Percentiles rank a stretch among this genome's conserved stretches.
Conservation (phyloP, 768 basidiomycete genomes). For the Trametes elegans region DNA sequence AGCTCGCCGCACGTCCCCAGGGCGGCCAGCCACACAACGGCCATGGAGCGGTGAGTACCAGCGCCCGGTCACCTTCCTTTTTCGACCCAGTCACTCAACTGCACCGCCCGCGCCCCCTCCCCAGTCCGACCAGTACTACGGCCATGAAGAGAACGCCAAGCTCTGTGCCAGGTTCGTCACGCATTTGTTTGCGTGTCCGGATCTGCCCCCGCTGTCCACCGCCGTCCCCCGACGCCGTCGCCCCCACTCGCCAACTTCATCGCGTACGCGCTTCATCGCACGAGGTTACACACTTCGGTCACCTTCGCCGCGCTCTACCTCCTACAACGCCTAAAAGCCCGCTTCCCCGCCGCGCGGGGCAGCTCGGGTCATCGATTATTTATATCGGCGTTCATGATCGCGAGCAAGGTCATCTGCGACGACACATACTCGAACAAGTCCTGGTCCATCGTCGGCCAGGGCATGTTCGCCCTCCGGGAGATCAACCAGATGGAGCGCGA, state of each 20-base stretch:
- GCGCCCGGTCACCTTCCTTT: constrained; percentile 7
- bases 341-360: constrained; percentile 89
- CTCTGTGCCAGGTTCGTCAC: constrained; percentile 44
- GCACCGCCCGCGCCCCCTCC: constrained; percentile 4
- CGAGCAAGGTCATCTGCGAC: constrained; percentile 71
- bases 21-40: constrained; percentile 18
- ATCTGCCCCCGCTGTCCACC: constrained; percentile 47
- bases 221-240: constrained; percentile 46
- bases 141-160: constrained; percentile 43
- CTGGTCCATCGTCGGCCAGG: constrained; percentile 63
- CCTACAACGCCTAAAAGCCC: constrained; percentile 80
- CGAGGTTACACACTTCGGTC: constrained; percentile 57
- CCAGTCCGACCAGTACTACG: constrained; percentile 42
- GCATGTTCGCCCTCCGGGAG: constrained; percentile 71
- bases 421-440: constrained; percentile 70
- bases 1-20: constrained; percentile 17
- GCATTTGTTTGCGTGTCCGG: constrained; percentile 44
- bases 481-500: constrained; percentile 97
- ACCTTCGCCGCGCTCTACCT: constrained; percentile 64
- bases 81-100: neutral
- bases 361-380: constrained; percentile 89
- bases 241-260: constrained; percentile 75
- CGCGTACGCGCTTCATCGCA: constrained; percentile 84
- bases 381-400: constrained; percentile 92
- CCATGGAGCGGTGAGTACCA: constrained; percentile 6